Evolutionary conservation across 345 rosid genomes (phyloP), one percentile per base, ranked within the genome.

Genomic region (Citrus medica): DNA sequence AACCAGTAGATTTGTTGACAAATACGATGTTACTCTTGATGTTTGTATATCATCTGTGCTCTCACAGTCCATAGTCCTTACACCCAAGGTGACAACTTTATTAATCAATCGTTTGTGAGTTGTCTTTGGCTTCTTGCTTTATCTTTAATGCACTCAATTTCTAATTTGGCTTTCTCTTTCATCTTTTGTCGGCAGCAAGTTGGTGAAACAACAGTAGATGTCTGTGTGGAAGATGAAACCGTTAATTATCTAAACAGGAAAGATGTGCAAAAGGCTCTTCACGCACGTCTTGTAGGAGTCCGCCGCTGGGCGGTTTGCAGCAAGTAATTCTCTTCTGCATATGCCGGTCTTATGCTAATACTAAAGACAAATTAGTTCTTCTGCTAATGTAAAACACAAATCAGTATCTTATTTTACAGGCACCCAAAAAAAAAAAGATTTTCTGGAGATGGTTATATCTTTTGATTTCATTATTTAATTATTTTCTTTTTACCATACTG

Each of bases 1-100:
- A 87, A 94, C 97, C 1, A 92, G 98, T 82, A 86, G 93, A 77
- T 92, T 92, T 74, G 98, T 95, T 6, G 98, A 96, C 84, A 96
- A 92, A 76, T 92, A 96, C 70, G 98, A 96, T 80, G 99, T 96
- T 42, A 94, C 97, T 10, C 97, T 94, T n/a, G 98, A 96, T 78
- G 97, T 92, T 71, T 94, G 97, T 76, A 88, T 94, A 83, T 84
- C 99, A 25, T 91, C 97, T 62, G 89, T 92, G 60, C 78, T 90
- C 77, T 91, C 98, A 4, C 99, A 95, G 78, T 87, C 98, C 79
- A 89, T 88, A 86, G 82, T 86, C 66, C 83, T 95, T 21, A 82
- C 83, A 81, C 97, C 98, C 48, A 87, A 89, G 56, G 99, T 91
- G 75, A 90, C 84, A 65, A 77, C 19, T 69, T 37, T 60, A 30